Percentiles rank a stretch among this genome's conserved stretches.
Conservation (phyloP, 495 filamentous ascomycete genomes). For the Xeromyces bisporus region DNA sequence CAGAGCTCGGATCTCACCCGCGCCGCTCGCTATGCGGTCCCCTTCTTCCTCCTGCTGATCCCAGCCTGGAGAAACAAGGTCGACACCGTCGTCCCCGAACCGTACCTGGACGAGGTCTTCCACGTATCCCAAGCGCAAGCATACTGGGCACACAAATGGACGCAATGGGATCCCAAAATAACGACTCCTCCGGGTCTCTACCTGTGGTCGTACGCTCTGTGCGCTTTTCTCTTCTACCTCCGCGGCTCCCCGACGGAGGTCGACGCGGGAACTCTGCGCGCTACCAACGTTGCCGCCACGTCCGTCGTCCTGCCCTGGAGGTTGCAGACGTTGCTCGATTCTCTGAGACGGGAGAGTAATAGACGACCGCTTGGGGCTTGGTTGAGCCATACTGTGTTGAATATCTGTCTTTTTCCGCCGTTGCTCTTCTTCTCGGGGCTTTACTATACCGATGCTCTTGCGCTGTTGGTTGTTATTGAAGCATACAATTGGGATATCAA, state of each 20-base stretch:
- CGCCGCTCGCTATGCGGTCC: conserved; percentile 26
- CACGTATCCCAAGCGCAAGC: conserved; percentile 81
- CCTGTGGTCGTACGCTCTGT: conserved; percentile 34
- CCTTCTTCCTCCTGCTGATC: conserved; percentile 23
- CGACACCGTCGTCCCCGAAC: conserved; percentile 43
- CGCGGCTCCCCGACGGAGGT: conserved; percentile 25
- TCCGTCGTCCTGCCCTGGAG: conserved; percentile 26
- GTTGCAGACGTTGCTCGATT: conserved; percentile 23
- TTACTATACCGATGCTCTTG: conserved; percentile 79
- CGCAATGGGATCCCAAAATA: conserved; percentile 85
- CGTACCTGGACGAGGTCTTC: conserved; percentile 90
- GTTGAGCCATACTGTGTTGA: conserved; percentile 49
- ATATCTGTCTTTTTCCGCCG: conserved; percentile 73
- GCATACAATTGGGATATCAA: conserved; percentile 47
- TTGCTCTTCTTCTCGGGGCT: conserved; percentile 89
- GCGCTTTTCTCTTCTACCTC: conserved; percentile 16
- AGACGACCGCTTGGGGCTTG: conserved; percentile 21
- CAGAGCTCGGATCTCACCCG: conserved; percentile 20
- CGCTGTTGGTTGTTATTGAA: conserved; percentile 42
- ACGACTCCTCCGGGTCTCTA: conserved; percentile 89
- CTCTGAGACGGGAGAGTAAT: conserved; percentile 21
- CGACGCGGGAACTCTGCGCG: conserved; percentile 20
- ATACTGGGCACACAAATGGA: conserved; percentile 62
- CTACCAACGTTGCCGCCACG: conserved; percentile 23
- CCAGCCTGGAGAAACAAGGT: conserved; percentile 24